These are phyloP conservation scores for Persicaria tinctoria DNA, from an alignment of 148 eudicot species.

Conservation along the genomic window DNA sequence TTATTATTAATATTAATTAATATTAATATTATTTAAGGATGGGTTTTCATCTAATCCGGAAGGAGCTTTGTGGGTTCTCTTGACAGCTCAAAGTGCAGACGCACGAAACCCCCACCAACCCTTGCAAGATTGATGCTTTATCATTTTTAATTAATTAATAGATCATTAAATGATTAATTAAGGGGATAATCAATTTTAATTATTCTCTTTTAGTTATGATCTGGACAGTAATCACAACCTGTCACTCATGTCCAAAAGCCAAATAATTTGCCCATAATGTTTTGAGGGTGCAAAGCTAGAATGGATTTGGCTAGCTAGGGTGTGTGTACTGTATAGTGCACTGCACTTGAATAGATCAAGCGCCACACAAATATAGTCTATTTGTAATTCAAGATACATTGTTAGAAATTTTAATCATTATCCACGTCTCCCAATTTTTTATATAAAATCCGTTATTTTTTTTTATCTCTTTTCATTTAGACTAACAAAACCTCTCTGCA, in stretches of 20 bases:
- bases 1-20: background rate
- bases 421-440: too few relatives aligned
- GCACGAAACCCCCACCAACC: slow-evolving; percentile 31
- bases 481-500: too few relatives aligned
- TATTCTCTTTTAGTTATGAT: background rate
- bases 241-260: slow-evolving; percentile 5
- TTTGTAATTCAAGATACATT: too few relatives aligned
- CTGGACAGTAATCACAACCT: background rate
- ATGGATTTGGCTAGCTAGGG: too few relatives aligned
- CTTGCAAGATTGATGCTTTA: slow-evolving; percentile 6
- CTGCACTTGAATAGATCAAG: too few relatives aligned
- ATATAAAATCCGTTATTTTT: too few relatives aligned
- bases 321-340: too few relatives aligned
- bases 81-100: slow-evolving; percentile 24
- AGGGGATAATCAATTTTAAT: slow-evolving; percentile 6
- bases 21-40: too few relatives aligned
- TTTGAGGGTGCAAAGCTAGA: background rate
- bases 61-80: slow-evolving; percentile 10
- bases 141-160: background rate
- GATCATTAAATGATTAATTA: background rate
- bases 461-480: too few relatives aligned
- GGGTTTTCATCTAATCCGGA: slow-evolving; percentile 10
- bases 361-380: too few relatives aligned
- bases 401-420: too few relatives aligned
- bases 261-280: slow-evolving; percentile 8